Evolutionary conservation across 805 yeast species (phyloP).

Genomic region (Kregervanrija pseudodelftensis): DNA sequence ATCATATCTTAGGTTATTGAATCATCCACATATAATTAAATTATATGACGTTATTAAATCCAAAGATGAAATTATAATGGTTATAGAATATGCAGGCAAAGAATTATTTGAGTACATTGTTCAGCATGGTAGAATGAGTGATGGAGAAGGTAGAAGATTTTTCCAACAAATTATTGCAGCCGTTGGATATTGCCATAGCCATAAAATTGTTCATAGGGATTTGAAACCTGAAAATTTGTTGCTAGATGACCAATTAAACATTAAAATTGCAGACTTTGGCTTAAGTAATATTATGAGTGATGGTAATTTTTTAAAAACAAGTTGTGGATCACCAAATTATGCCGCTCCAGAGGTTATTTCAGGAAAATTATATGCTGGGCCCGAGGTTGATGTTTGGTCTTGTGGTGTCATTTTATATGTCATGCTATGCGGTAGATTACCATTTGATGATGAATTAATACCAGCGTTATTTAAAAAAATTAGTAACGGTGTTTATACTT

Average conservation of each 20-base stretch:
- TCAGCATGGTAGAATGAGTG: slow-evolving; percentile 88
- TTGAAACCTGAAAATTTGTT: slow-evolving; percentile 91
- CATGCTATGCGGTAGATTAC: slow-evolving; percentile 92
- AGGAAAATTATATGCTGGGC: slow-evolving; percentile 94
- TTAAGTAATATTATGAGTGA: slow-evolving; percentile 94
- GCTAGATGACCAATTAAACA: slow-evolving; percentile 83
- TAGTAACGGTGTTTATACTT: slow-evolving; percentile 83
- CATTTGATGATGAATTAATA: slow-evolving; percentile 93
- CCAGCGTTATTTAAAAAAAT: slow-evolving; percentile 92
- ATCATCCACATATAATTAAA: slow-evolving; percentile 96
- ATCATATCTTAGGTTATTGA: slow-evolving; percentile 73
- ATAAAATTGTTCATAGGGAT: slow-evolving; percentile 94
- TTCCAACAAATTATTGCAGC: slow-evolving; percentile 97
- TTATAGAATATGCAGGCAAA: slow-evolving; percentile 93
- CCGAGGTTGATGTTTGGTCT: slow-evolving; percentile 97
- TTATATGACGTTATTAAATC: slow-evolving; percentile 92
- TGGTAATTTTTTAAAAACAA: slow-evolving; percentile 89
- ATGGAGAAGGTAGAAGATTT: slow-evolving; percentile 84
- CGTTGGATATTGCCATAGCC: slow-evolving; percentile 92
- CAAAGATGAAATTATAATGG: slow-evolving; percentile 94
- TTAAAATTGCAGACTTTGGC: slow-evolving; percentile 95
- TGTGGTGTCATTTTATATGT: slow-evolving; percentile 93
- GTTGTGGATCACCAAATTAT: slow-evolving; percentile 95
- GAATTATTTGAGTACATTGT: slow-evolving; percentile 94
- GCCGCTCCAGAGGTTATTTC: slow-evolving; percentile 97